These are phyloP conservation scores for Hortaea sp. DNA, from an alignment of 2,329 filamentous ascomycete species.

Conservation along the genomic window DNA sequence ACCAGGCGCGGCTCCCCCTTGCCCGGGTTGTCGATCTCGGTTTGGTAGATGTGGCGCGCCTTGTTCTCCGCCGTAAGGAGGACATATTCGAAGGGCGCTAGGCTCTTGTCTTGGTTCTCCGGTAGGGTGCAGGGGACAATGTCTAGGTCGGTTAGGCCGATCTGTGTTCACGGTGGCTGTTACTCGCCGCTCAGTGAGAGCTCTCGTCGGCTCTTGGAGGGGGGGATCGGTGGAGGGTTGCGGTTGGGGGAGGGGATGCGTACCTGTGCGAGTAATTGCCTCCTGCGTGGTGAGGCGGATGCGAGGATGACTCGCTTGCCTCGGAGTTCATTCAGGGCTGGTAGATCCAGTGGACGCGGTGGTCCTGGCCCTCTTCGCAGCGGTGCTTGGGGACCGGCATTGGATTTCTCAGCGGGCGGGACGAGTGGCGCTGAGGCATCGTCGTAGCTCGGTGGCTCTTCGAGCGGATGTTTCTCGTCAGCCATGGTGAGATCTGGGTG, in stretches of 20 bases:
- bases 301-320: conserved; percentile 79
- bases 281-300: conserved; percentile 76
- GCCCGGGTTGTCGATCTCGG: conserved; percentile 44
- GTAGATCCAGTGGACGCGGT: conserved; percentile 64
- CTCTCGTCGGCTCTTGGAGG: background rate
- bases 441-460: conserved; percentile 37
- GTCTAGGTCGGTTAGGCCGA: conserved; percentile 74
- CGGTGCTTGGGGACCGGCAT: background rate
- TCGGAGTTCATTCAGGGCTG: conserved; percentile 66
- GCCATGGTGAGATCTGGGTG: conserved; percentile 8
- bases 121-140: conserved; percentile 72
- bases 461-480: conserved; percentile 27
- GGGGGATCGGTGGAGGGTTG: background rate
- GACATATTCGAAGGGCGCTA: conserved; percentile 84
- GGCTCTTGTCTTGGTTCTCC: conserved; percentile 73
- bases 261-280: conserved; percentile 67
- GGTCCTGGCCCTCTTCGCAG: conserved; percentile 30
- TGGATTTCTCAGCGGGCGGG: background rate
- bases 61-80: conserved; percentile 77
- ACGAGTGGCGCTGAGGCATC: conserved; percentile 13
- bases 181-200: conserved; percentile 13
- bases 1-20: conserved; percentile 70
- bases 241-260: conserved; percentile 2
- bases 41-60: conserved; percentile 60
- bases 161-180: conserved; percentile 33